Evolutionary conservation across 768 basidiomycete genomes (phyloP).

Genomic region (Kwoniella sp.): DNA sequence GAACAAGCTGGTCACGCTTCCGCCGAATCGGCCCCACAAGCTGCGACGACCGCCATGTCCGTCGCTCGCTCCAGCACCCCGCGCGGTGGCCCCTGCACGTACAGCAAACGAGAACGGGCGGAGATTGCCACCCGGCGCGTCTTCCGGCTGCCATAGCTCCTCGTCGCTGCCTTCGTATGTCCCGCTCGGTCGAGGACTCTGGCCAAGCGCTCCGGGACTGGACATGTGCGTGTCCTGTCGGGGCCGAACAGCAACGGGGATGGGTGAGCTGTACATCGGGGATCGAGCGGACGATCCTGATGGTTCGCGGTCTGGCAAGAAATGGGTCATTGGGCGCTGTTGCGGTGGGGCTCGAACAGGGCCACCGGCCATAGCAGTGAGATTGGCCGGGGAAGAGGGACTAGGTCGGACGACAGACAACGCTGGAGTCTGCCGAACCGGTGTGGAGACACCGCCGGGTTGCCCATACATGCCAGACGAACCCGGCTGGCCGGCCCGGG

Average conservation of each 20-base stretch:
- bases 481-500: slow-evolving; percentile 4
- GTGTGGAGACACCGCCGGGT: slow-evolving; percentile 12
- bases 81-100: slow-evolving; percentile 41
- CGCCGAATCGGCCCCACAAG: slow-evolving; percentile 46
- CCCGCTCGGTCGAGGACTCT: slow-evolving; percentile 4
- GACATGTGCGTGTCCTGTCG: slow-evolving; percentile 28
- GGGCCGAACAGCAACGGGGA: slow-evolving; percentile 4
- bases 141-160: slow-evolving; percentile 30
- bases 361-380: slow-evolving; percentile 12
- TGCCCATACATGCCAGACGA: slow-evolving; percentile 8
- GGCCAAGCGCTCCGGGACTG: slow-evolving; percentile 30
- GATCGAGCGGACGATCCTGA: slow-evolving; percentile 5
- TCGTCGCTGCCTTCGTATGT: slow-evolving; percentile 23
- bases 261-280: slow-evolving; percentile 13
- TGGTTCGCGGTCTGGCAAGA: slow-evolving; percentile 33
- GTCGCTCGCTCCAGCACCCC: slow-evolving; percentile 27
- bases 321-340: slow-evolving; percentile 35
- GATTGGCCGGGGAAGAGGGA: slow-evolving; percentile 39
- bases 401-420: slow-evolving; percentile 30
- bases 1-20: slow-evolving; percentile 49
- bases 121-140: slow-evolving; percentile 28
- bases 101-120: slow-evolving; percentile 52
- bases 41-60: slow-evolving; percentile 41
- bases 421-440: slow-evolving; percentile 4
- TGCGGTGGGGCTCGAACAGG: slow-evolving; percentile 5